Base-by-base conservation (phyloP, 306 rosid species). In the Cicer bijugum region DNA sequence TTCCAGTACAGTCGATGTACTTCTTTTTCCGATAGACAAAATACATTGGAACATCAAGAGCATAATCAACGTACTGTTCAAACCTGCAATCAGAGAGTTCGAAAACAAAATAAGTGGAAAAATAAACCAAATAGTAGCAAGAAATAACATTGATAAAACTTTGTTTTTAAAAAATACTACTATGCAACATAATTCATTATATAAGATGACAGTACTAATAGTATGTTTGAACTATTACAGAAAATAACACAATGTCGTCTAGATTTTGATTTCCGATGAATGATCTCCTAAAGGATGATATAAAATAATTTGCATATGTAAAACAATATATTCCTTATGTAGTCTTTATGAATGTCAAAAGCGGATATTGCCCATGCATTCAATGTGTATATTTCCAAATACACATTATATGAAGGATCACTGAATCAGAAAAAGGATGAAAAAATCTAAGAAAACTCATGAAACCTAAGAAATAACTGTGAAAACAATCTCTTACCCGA, bases 31-130 rank as follows among this genome's bases (percentile, higher is more conserved):
- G 89, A 68, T 91, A 95, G 69, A 79, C 91, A 79, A 90, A 95
- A 84, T 91, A 90, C 99, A 95, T 95, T 58, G 99, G 99, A 74
- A 95, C 99, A 80, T 91, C 96, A 40, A 95, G 97, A 69, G 99
- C 99, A 81, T 87, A 95, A 72, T 95, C 99, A 56, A 91, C 97
- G 23, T 91, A 95, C 84, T 86, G 94, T 89, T 91, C 96, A 82
- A 95, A 91, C 85, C 99, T 91, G 96, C 78, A 86, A 70, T 50
- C 12, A 8, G 28, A 42, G 48, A 75, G 46, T 79, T 38, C 7
- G 68, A 70, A 73, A 66, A 60, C 44, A 76, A 52, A 63, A 56
- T 57, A 47, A 12, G 59, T 38, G 57, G 15, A 48, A 61, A 59
- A 67, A 78, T 2, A n/a, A 64, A 69, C 72, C 64, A 75, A 72